Conservation (phyloP, 768 basidiomycete species). For the Leccinum variicolor region DNA sequence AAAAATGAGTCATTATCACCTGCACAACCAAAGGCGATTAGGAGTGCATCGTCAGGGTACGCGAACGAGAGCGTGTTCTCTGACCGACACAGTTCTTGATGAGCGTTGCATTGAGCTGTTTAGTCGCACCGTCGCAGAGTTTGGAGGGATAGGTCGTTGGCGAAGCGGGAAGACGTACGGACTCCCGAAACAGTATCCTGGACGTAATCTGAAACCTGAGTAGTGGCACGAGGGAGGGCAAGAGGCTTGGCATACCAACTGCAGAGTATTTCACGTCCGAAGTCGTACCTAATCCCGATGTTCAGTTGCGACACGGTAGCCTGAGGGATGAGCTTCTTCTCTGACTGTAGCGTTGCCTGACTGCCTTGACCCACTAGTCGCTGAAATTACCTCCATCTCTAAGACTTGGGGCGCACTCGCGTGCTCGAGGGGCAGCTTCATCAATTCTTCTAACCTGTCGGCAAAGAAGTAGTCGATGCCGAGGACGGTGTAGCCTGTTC, state of each 20-base stretch:
- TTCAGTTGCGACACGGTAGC: slow-evolving; percentile 12
- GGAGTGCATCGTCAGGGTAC: not conserved
- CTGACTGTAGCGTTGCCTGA: slow-evolving; percentile 48
- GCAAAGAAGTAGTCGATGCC: slow-evolving; percentile 66
- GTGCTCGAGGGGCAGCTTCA: slow-evolving; percentile 17
- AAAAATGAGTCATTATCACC: slow-evolving; percentile 29
- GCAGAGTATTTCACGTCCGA: slow-evolving; percentile 39
- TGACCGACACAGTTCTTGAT: slow-evolving; percentile 47
- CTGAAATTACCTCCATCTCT: no score
- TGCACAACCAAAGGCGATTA: slow-evolving; percentile 49
- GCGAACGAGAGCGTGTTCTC: slow-evolving; percentile 8
- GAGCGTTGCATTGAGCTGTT: slow-evolving; percentile 42
- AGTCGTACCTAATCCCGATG: slow-evolving; percentile 7
- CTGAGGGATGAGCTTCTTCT: not conserved
- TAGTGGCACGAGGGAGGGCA: not conserved
- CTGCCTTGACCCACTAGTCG: slow-evolving; percentile 55
- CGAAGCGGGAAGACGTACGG: slow-evolving; percentile 46
- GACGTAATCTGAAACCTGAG: not conserved
- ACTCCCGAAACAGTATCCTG: slow-evolving; percentile 60
- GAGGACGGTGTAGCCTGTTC: slow-evolving; percentile 45
- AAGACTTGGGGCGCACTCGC: no score
- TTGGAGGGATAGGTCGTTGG: slow-evolving; percentile 50
- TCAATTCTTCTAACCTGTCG: slow-evolving; percentile 44
- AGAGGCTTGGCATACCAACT: slow-evolving; percentile 33
- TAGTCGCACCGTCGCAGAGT: slow-evolving; percentile 6